Conservation (phyloP, 2,329 filamentous ascomycete species). For the Fusarium sp. region DNA sequence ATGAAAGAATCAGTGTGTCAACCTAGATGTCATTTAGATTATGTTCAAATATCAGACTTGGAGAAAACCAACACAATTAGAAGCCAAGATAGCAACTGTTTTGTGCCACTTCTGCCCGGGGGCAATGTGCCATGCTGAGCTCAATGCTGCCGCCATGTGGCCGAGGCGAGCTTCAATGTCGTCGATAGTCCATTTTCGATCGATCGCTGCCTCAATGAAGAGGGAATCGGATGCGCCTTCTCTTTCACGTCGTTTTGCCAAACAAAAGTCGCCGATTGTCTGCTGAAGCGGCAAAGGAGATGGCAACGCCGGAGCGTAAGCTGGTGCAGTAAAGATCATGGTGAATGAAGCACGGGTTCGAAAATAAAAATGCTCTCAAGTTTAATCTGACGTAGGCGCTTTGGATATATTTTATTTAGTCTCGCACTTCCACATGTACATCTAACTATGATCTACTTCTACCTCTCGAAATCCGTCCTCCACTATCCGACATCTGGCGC, state of each 20-base stretch:
- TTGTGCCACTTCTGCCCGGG: slow-evolving; percentile 12
- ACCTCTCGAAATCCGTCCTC: not conserved
- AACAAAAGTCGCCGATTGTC: slow-evolving; percentile 11
- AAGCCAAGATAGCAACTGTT: slow-evolving; percentile 11
- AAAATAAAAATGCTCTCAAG: too few species aligned
- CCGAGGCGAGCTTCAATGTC: slow-evolving; percentile 10
- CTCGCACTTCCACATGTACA: not conserved
- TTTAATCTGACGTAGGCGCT: not conserved
- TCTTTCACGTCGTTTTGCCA: slow-evolving; percentile 12
- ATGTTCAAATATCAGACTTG: not conserved
- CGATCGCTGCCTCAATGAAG: slow-evolving; percentile 11
- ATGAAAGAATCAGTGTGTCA: slow-evolving; percentile 10
- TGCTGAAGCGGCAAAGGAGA: slow-evolving; percentile 5
- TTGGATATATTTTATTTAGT: slow-evolving; percentile 2
- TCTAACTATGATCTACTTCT: not conserved
- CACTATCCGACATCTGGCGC: not conserved
- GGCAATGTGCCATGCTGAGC: slow-evolving; percentile 8
- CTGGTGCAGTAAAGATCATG: slow-evolving; percentile 17
- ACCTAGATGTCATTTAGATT: slow-evolving; percentile 1
- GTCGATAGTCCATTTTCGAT: slow-evolving; percentile 14
- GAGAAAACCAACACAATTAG: slow-evolving; percentile 5
- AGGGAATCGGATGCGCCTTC: slow-evolving; percentile 2
- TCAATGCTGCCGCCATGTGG: slow-evolving; percentile 12
- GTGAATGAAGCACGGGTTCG: not conserved
- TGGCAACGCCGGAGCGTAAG: slow-evolving; percentile 10